Evolutionary conservation across 306 rosid genomes (phyloP).

Genomic region (Cucurbita moschata): DNA sequence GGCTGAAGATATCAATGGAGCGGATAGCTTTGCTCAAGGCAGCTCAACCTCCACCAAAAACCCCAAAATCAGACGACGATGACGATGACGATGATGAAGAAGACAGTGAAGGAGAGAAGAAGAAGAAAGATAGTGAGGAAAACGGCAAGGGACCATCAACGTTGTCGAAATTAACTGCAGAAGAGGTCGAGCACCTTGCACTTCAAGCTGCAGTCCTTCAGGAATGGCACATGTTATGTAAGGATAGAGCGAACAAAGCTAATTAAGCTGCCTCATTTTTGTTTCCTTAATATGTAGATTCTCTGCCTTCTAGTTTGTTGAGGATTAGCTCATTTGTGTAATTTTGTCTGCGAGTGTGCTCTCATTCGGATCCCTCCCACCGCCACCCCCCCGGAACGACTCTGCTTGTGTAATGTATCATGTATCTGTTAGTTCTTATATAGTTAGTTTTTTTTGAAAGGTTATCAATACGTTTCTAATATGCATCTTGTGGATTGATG

Average conservation of each 20-base stretch:
- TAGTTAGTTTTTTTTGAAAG: not conserved
- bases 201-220: conserved; percentile 96
- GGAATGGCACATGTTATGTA: conserved; percentile 86
- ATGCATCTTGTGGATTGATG: not conserved
- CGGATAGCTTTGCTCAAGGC: conserved; percentile 89
- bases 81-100: conserved; percentile 13
- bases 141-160: conserved; percentile 86
- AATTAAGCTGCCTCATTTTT: conserved; percentile 13
- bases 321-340: not conserved
- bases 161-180: conserved; percentile 74
- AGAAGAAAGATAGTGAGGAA: conserved; percentile 38
- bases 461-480: not conserved
- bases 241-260: conserved; percentile 68
- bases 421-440: not conserved
- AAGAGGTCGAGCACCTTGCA: conserved; percentile 93
- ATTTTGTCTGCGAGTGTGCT: conserved; percentile 3
- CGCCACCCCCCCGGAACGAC: not conserved
- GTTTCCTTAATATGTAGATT: not conserved
- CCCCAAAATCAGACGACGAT: conserved; percentile 42
- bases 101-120: conserved; percentile 22
- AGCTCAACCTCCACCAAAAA: conserved; percentile 67
- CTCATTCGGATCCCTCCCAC: not conserved
- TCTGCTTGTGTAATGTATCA: not conserved
- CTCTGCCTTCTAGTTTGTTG: not conserved
- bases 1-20: conserved; percentile 92